A percentile compares a stretch with the other conserved stretches of the same genome.
These are phyloP conservation scores for rapeseed (Brassica napus) DNA, from an alignment of 345 rosid genomes.

Conservation along the genomic window DNA sequence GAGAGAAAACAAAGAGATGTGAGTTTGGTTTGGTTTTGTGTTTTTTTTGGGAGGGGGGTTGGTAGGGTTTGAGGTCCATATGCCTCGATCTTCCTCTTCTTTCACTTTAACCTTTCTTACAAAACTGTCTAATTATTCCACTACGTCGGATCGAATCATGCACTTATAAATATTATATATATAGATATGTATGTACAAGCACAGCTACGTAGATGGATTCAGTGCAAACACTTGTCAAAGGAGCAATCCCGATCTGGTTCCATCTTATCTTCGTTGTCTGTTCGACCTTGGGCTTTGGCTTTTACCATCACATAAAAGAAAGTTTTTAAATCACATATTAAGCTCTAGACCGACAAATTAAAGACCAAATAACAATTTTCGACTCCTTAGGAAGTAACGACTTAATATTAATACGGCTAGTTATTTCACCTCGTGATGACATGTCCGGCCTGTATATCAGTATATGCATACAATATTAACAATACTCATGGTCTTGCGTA, in stretches of 20 bases:
- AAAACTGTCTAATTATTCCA: not conserved
- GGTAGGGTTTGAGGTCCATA: constrained; percentile 41
- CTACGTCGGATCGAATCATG: not conserved
- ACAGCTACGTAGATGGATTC: constrained; percentile 32
- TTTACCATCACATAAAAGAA: not conserved
- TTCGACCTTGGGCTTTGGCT: constrained; percentile 43
- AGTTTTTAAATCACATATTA: not conserved
- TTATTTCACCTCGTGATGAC: constrained; percentile 1
- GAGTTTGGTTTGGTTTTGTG: constrained; percentile 29
- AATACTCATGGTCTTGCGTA: not conserved
- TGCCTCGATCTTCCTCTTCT: constrained; percentile 25
- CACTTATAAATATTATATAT: not conserved
- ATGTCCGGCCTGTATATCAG: not conserved
- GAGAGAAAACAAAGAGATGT: not conserved
- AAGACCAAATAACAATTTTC: not conserved
- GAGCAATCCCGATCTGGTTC: constrained; percentile 38
- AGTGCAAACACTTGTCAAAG: constrained; percentile 44
- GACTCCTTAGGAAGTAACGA: constrained; percentile 17
- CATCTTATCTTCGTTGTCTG: constrained; percentile 41
- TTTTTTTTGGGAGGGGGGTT: constrained; percentile 24
- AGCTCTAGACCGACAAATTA: not conserved
- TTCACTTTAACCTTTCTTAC: not conserved
- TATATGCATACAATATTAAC: not conserved
- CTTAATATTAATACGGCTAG: not conserved
- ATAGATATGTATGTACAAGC: not conserved